Base-by-base conservation (phyloP, 1,284 basidiomycete species). In the Erythrobasidium hasegawianum region DNA sequence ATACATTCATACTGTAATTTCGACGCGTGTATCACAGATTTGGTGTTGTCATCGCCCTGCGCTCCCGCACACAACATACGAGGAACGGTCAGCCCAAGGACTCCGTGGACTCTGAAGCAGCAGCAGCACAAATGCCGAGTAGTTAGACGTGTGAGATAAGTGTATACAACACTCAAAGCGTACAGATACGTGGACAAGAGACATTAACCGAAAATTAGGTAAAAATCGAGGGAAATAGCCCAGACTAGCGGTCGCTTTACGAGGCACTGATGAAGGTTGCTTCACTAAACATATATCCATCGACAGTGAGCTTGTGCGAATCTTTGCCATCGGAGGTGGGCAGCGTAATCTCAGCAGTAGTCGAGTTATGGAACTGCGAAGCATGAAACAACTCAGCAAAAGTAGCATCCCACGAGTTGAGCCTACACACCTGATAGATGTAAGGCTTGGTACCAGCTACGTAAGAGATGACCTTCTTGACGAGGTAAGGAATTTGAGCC, bases 371-470 rank as follows among this genome's bases (percentile, higher is more conserved):
- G 84, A 88, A 96, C 90, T 96, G 74, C 14, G 65, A 18, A 29
- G n/a, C 29, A 33, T n/a, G 26, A 5, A 33, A 11, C 33, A 16
- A 24, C 5, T 24, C 14, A n/a, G 43, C n/a, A 24, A n/a, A 16
- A 22, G 18, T 24, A 56, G 57, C 38, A 56, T n/a, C n/a, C n/a
- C n/a, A n/a, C 64, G 70, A 38, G 64, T 52, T 52, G 14, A 7
- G 22, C 7, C 14, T 47, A 77, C 83, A 65, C 66, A 87, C 90
- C 82, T 92, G 90, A 76, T 95, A 95, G 74, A 95, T 89, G 76
- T 87, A 95, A 1, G 91, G 92, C 78, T 94, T 93, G 40, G 90
- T 89, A 33, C 90, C 89, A 40, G 91, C 87, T 33, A 91, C 90
- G 72, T 92, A 93, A 77, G 87, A 91, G 70, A 95, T 87, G 71